These are phyloP conservation scores for Pythium phragmitis DNA, from an alignment of 352 stramenopile species.

Conservation along the genomic window DNA sequence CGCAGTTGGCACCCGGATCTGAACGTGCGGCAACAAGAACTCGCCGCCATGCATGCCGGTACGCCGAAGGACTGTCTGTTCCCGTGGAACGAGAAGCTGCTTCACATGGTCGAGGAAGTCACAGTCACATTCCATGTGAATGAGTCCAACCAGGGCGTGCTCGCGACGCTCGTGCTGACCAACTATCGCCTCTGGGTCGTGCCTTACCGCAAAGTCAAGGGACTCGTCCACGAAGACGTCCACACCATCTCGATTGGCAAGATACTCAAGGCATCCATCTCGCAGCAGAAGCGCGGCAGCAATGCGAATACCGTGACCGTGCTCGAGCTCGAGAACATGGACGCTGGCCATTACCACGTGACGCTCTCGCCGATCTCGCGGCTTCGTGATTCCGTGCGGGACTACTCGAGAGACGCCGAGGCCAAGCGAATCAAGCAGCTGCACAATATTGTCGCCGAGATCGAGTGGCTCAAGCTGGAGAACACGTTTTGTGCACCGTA, in stretches of 20 bases:
- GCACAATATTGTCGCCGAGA: slow-evolving; percentile 75
- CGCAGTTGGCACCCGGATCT: slow-evolving; percentile 81
- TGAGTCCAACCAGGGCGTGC: slow-evolving; percentile 79
- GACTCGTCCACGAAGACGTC: slow-evolving; percentile 79
- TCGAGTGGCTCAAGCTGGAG: slow-evolving; percentile 82
- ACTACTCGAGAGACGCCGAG: slow-evolving; percentile 71
- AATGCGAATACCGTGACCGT: slow-evolving; percentile 77
- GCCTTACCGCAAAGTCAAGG: slow-evolving; percentile 70
- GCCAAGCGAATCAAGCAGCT: slow-evolving; percentile 79
- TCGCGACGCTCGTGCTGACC: slow-evolving; percentile 75
- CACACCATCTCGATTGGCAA: slow-evolving; percentile 80
- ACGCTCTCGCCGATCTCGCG: slow-evolving; percentile 78
- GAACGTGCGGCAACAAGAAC: slow-evolving; percentile 59
- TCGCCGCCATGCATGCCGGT: slow-evolving; percentile 59
- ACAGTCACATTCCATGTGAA: slow-evolving; percentile 89
- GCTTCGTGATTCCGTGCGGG: slow-evolving; percentile 62
- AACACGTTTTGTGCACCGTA: slow-evolving; percentile 81
- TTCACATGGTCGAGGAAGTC: slow-evolving; percentile 87
- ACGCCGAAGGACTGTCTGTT: slow-evolving; percentile 77
- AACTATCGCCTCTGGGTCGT: slow-evolving; percentile 88
- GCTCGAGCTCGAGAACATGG: slow-evolving; percentile 83
- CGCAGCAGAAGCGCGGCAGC: slow-evolving; percentile 73
- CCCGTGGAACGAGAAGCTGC: slow-evolving; percentile 78
- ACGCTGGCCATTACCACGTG: slow-evolving; percentile 83
- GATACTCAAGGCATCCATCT: slow-evolving; percentile 73